Base-by-base conservation (phyloP, 345 rosid genomes). In the Gossypium arboreum region DNA sequence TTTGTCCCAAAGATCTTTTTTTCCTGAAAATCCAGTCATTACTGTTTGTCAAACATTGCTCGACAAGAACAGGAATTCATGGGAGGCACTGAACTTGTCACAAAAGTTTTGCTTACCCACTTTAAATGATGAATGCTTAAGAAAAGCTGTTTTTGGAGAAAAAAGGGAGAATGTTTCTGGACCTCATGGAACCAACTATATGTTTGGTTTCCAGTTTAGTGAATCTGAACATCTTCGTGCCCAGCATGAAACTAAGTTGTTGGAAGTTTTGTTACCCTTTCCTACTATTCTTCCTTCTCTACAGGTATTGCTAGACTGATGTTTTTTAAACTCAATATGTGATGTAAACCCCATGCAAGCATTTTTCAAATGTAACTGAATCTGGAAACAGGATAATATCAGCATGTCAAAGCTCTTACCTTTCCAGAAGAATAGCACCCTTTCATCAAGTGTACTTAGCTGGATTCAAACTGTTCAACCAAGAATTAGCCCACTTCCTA, bases 271-370 rank as follows among this genome's bases (percentile, higher is more conserved):
- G 83, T 93, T 96, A 83, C 97, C 97, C 63, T 92, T 89, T 80
- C 99, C 98, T 56, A 93, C 98, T 55, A 59, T 93, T 76, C 99
- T 96, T 85, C 99, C 97, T 82, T 83, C 87, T 47, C 85, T 85
- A 67, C 88, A 86, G 98, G 99, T 91, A 86, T 70, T 69, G 17
- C 59, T 73, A 27, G 54, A 75, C 59, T 56, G 27, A 64, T 78
- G 68, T 39, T 55, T 75, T 25, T 47, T 51, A 10, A 55, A 65
- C 29, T 56, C 15, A 24, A 12, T n/a, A 27, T 15, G 20, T 43
- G 22, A 34, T 55, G 29, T 24, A 29, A 64, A 48, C 70, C 50
- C 52, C 44, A 57, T 72, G 20, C 50, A 75, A 73, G 51, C 44
- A 20, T 58, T 66, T 78, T 39, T 75, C 60, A 65, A 47, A 25